These are phyloP conservation scores for Venturiaceae sp. DNA, from an alignment of 2,329 filamentous ascomycete species.

Conservation along the genomic window DNA sequence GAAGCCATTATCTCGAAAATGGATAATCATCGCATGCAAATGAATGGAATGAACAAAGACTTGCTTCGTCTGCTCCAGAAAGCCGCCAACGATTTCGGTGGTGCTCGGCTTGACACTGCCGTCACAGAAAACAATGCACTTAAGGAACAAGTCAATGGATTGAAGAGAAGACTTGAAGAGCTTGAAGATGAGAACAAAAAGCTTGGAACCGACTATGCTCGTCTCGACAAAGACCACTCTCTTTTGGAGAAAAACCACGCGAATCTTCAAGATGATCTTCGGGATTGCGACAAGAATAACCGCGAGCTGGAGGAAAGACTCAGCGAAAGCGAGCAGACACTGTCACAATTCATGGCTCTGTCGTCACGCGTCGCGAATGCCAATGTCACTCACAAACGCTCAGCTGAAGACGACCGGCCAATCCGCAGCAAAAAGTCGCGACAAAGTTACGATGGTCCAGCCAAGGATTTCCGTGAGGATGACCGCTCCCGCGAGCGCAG, in stretches of 20 bases:
- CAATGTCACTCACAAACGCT: background rate
- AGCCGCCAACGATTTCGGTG: background rate
- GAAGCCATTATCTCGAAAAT: background rate
- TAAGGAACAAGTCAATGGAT: background rate
- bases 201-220: background rate
- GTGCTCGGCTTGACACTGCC: background rate
- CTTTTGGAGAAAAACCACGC: background rate
- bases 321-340: background rate
- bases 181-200: background rate
- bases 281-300: background rate
- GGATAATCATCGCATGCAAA: background rate
- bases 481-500: no score
- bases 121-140: background rate
- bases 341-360: background rate
- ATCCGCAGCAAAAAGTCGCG: background rate
- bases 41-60: background rate
- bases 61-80: background rate
- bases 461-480: background rate
- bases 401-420: background rate
- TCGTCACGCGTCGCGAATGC: background rate
- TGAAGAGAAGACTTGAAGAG: background rate
- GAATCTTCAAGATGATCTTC: background rate
- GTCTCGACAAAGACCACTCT: background rate
- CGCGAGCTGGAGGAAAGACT: background rate
- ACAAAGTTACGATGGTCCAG: background rate